Base-by-base conservation (phyloP, 441 rosid genomes). In the Populus trichocarpa region DNA sequence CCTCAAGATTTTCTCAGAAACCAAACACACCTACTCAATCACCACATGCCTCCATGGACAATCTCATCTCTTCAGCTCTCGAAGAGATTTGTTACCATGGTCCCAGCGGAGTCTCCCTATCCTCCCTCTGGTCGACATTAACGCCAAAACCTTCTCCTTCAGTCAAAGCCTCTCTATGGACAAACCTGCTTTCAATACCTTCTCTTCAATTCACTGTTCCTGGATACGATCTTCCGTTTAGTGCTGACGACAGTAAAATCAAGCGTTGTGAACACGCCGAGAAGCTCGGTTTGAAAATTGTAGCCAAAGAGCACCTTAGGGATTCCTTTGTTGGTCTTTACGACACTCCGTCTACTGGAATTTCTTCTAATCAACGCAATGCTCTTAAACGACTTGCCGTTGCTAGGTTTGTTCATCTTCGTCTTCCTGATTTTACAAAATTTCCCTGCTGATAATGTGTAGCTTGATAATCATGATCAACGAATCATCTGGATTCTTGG, bases 11-110 rank as follows among this genome's bases (percentile, higher is more conserved):
- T 69, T 81, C 80, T 73, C 8, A 33, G 57, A 50, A 20, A 22
- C 74, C 83, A 72, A 63, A 30, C 87, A 53, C 73, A 28, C 18
- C 30, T 38, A 42, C 16, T 53, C 61, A 18, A 53, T 64, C 10
- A 26, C 50, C 25, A 5, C 53, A 57, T 72, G 30, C 42, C 22
- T 36, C 79, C 46, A 93, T 96, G 99, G 98, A 96, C 84, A 76
- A 89, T 68, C 84, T 91, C 25, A 80, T 88, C 81, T 83, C 91
- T 75, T 83, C 92, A 12, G 93, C 94, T 23, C 89, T 96, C 59
- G 96, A 90, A 67, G 94, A 94, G 80, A 89, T 94, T 70, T 96
- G 97, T 75, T 86, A 85, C 63, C 88, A 88, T 5, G 98, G 97
- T 67, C 75, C 88, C 36, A 26, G 78, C 73, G 98, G 98, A 22